These are phyloP conservation scores for Arthrinium phaeospermum DNA, from an alignment of 2,329 filamentous ascomycete species.

Conservation along the genomic window DNA sequence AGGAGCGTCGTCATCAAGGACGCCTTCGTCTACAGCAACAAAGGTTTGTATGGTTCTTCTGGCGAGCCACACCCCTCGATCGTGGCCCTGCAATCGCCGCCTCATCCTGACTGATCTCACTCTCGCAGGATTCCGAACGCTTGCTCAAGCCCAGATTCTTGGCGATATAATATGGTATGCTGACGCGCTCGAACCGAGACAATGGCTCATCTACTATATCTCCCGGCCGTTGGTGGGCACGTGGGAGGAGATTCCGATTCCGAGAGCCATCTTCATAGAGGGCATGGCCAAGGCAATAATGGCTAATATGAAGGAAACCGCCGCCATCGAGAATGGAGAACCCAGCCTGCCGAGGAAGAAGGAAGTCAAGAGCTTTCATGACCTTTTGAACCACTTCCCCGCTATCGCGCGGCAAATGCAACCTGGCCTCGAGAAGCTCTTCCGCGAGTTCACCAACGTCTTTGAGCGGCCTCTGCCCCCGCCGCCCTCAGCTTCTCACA, in stretches of 20 bases:
- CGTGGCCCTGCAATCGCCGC: neutral
- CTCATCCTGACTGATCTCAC: neutral
- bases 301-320: constrained; percentile 43
- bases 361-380: constrained; percentile 88
- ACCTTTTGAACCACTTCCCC: constrained; percentile 88
- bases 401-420: constrained; percentile 98
- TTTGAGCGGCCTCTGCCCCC: constrained; percentile 85
- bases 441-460: constrained; percentile 85
- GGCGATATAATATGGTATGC: constrained; percentile 87
- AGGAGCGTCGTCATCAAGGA: constrained; percentile 95
- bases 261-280: constrained; percentile 65
- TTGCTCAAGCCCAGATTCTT: constrained; percentile 88
- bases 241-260: constrained; percentile 77
- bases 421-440: constrained; percentile 83
- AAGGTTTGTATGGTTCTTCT: constrained; percentile 65
- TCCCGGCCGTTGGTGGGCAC: constrained; percentile 84
- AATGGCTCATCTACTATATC: constrained; percentile 98
- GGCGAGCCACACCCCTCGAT: neutral
- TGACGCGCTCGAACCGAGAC: constrained; percentile 84
- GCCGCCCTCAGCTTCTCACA: constrained; percentile 66
- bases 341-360: constrained; percentile 73
- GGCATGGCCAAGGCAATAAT: constrained; percentile 47
- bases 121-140: constrained; percentile 70
- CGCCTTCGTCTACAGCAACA: constrained; percentile 91
- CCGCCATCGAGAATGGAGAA: constrained; percentile 48